These are phyloP conservation scores for Paratinospora sagittata DNA, from an alignment of 164 flowering plant genomes.

Conservation along the genomic window DNA sequence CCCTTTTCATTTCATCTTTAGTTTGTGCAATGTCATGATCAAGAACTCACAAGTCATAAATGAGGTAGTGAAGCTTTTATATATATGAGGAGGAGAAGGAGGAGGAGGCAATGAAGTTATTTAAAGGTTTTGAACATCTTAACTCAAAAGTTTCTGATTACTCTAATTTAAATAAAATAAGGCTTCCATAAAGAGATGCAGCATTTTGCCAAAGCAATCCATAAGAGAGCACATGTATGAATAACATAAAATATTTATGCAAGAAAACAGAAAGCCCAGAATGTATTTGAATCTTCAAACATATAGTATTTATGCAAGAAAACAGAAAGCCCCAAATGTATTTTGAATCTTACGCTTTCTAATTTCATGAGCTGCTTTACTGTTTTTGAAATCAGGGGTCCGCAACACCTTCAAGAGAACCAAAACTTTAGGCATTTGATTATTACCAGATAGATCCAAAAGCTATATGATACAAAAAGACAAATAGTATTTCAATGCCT, in stretches of 20 bases:
- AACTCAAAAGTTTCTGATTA: no score
- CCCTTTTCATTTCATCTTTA: no score
- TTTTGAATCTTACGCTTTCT: constrained; percentile 47
- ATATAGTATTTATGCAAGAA: neutral
- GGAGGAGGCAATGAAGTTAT: no score
- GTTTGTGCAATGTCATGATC: no score
- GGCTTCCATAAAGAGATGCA: no score
- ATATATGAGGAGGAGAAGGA: no score
- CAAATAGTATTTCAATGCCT: neutral
- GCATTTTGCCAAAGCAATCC: neutral
- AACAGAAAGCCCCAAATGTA: neutral
- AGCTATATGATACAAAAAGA: neutral
- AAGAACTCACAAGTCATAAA: no score
- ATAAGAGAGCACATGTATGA: neutral
- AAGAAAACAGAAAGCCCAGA: neutral
- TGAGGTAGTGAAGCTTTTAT: no score
- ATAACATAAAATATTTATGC: neutral
- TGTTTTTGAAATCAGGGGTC: constrained; percentile 49
- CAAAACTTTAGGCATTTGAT: neutral
- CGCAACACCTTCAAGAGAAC: constrained; percentile 43
- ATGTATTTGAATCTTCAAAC: no score
- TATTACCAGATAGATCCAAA: neutral
- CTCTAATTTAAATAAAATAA: no score
- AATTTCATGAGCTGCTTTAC: constrained; percentile 59
- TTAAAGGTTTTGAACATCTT: no score